These are phyloP conservation scores for Thelonectria discophora DNA, from an alignment of 2,329 filamentous ascomycete species.

Conservation along the genomic window DNA sequence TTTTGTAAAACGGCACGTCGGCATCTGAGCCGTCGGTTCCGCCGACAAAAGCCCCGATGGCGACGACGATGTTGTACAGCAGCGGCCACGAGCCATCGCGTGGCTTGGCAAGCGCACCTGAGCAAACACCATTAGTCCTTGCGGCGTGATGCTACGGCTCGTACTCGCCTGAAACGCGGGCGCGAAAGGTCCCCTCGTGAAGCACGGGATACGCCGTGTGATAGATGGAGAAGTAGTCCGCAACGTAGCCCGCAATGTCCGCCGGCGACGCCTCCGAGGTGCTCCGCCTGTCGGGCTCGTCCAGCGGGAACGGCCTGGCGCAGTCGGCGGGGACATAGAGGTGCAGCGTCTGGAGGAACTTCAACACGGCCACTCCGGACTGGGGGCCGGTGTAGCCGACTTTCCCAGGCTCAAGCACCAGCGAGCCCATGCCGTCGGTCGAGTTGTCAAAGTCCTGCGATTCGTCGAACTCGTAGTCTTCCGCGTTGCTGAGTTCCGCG, in stretches of 20 bases:
- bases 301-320: constrained; percentile 11
- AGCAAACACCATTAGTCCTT: constrained; percentile 6
- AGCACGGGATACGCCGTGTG: constrained; percentile 53
- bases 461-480: constrained; percentile 29
- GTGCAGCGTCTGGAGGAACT: constrained; percentile 27
- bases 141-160: not conserved
- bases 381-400: constrained; percentile 31
- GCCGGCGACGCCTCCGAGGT: constrained; percentile 10
- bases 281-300: constrained; percentile 11
- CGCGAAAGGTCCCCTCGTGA: constrained; percentile 53
- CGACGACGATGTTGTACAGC: constrained; percentile 43
- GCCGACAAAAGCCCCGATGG: constrained; percentile 46
- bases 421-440: constrained; percentile 31
- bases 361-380: constrained; percentile 29
- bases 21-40: constrained; percentile 17
- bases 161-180: constrained; percentile 18
- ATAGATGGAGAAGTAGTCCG: constrained; percentile 52
- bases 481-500: constrained; percentile 21
- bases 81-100: constrained; percentile 37
- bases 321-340: constrained; percentile 18
- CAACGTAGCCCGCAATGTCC: constrained; percentile 34
- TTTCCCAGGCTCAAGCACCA: constrained; percentile 23
- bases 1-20: constrained; percentile 35
- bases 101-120: constrained; percentile 28
- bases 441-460: constrained; percentile 24